A percentile compares a stretch with the other conserved stretches of the same genome.
Evolutionary conservation across 441 rosid species (phyloP).

Genomic region (Pelargonium fulgidum): DNA sequence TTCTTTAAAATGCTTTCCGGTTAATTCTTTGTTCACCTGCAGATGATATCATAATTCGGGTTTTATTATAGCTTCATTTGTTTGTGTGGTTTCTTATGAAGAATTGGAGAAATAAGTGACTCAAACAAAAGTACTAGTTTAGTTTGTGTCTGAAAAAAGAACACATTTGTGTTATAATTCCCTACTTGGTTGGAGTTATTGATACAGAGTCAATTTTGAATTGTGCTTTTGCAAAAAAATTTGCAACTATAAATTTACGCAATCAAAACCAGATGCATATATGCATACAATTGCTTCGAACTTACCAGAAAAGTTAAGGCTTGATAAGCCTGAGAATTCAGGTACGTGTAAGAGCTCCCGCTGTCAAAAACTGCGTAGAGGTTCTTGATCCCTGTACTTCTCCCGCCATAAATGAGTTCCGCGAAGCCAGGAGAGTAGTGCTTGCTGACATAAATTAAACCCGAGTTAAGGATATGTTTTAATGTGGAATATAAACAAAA

Average conservation of each 20-base stretch:
- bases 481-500: conserved; percentile 1
- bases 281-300: background rate
- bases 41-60: background rate
- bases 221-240: too few relatives aligned
- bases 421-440: conserved; percentile 69
- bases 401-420: conserved; percentile 51
- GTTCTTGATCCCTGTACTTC: conserved; percentile 46
- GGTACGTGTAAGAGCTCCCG: conserved; percentile 78
- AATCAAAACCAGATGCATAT: too few relatives aligned
- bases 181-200: too few relatives aligned
- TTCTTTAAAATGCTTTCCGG: conserved; percentile 52
- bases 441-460: conserved; percentile 34
- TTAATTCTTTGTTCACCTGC: conserved; percentile 47
- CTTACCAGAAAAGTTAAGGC: conserved; percentile 44
- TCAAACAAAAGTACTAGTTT: too few relatives aligned
- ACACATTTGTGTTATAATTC: too few relatives aligned
- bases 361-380: conserved; percentile 50
- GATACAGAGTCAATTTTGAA: too few relatives aligned
- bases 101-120: too few relatives aligned
- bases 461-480: background rate
- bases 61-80: background rate
- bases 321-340: conserved; percentile 49
- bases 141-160: too few relatives aligned
- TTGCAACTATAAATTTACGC: too few relatives aligned
- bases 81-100: too few relatives aligned